phyloP scores from a whole-genome alignment of 1,284 basidiomycete species.

The Pyrrhoderma lamaoense region DNA sequence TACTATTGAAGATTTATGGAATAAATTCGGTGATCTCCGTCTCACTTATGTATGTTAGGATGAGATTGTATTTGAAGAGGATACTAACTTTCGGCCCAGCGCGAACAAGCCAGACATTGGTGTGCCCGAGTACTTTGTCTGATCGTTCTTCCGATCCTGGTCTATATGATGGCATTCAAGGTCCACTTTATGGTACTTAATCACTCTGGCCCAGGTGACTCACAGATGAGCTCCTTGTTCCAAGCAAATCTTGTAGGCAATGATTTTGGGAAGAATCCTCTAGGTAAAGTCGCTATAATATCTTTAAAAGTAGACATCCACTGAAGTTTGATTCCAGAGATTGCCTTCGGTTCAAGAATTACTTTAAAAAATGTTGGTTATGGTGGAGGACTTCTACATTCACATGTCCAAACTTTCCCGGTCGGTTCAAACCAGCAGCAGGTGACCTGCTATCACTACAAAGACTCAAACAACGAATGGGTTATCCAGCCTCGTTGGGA shows the following conservation, averaged over 20 bases:
- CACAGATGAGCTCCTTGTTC: conserved; percentile 98
- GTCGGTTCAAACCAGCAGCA: conserved; percentile 93
- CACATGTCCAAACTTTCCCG: conserved; percentile 92
- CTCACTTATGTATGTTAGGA: conserved; percentile 73
- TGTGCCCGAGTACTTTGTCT: conserved; percentile 79
- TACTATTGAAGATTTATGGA: conserved; percentile 97
- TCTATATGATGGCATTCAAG: conserved; percentile 95
- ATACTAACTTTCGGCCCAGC: conserved; percentile 31
- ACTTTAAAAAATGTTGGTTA: conserved; percentile 98
- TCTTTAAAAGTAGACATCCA: conserved; percentile 7
- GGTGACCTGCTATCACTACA: conserved; percentile 99
- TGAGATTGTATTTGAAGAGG: background rate
- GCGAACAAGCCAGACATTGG: conserved; percentile 90
- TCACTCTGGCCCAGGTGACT: conserved; percentile 91
- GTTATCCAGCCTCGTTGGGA: conserved; percentile 77
- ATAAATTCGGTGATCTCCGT: conserved; percentile 93
- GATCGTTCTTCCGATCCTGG: conserved; percentile 82
- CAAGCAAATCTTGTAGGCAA: conserved; percentile 96
- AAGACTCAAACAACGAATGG: conserved; percentile 97
- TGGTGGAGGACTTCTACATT: conserved; percentile 94
- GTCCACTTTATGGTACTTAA: conserved; percentile 93
- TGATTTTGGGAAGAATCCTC: conserved; percentile 83
- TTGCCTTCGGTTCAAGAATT: conserved; percentile 86
- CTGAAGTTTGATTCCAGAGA: conserved; percentile 41
- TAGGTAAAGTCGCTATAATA: conserved; percentile 43